These are phyloP conservation scores for Bipolaris sorokiniana DNA, from an alignment of 2,329 filamentous ascomycete genomes.

Conservation along the genomic window DNA sequence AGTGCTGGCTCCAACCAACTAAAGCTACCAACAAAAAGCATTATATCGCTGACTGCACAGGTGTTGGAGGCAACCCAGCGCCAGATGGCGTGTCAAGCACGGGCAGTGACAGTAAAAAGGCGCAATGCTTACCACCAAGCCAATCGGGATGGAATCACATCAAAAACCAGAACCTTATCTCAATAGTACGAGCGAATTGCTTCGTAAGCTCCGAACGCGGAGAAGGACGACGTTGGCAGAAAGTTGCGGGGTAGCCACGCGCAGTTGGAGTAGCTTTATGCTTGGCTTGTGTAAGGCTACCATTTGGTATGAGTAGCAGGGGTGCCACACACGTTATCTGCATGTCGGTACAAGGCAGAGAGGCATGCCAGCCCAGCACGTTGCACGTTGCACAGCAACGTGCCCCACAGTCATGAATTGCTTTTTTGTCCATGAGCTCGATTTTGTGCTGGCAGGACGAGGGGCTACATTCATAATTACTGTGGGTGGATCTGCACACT, in stretches of 20 bases:
- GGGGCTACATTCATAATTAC: background rate
- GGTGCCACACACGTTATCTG: slow-evolving; percentile 5
- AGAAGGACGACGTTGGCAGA: slow-evolving; percentile 27
- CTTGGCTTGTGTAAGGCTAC: background rate
- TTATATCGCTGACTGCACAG: slow-evolving; percentile 31
- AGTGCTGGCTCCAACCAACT: no score
- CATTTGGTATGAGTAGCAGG: background rate
- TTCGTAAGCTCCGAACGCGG: slow-evolving; percentile 40
- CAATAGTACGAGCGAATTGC: slow-evolving; percentile 40
- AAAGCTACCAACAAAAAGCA: slow-evolving; percentile 16
- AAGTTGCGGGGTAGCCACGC: slow-evolving; percentile 17
- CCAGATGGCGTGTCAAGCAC: slow-evolving; percentile 37
- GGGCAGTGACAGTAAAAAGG: slow-evolving; percentile 38
- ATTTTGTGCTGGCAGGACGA: background rate
- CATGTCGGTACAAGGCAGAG: slow-evolving; percentile 1
- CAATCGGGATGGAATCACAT: slow-evolving; percentile 35
- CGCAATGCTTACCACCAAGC: slow-evolving; percentile 42
- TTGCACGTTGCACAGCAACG: background rate
- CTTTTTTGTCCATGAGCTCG: background rate
- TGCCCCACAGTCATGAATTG: no score
- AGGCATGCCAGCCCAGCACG: slow-evolving; percentile 4
- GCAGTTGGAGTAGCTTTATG: slow-evolving; percentile 17
- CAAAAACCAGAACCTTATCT: slow-evolving; percentile 37
- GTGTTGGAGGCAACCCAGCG: slow-evolving; percentile 45
- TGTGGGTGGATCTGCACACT: slow-evolving; percentile 3